Conservation (phyloP, 2,329 filamentous ascomycete genomes). For the Colletotrichum australisinense region DNA sequence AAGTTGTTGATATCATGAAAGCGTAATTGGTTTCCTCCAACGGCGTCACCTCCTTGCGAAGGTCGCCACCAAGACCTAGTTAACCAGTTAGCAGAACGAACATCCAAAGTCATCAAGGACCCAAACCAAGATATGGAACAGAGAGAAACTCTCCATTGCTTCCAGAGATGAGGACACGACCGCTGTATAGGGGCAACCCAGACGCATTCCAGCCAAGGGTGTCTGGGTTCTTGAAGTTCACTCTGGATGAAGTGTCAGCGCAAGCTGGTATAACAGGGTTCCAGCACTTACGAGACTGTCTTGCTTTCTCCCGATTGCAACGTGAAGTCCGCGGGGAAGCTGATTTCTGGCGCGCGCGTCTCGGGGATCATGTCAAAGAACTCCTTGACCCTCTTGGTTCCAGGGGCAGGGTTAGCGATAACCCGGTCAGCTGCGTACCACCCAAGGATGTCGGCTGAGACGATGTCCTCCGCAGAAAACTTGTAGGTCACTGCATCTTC, state of each 20-base stretch:
- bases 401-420: too few relatives aligned
- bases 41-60: conserved; percentile 36
- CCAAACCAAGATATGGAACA: conserved; percentile 46
- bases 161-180: conserved; percentile 44
- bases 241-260: conserved; percentile 37
- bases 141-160: conserved; percentile 47
- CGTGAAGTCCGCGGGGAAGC: conserved; percentile 38
- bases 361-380: conserved; percentile 36
- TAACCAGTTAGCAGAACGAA: too few relatives aligned
- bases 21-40: background rate
- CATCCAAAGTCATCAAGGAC: background rate
- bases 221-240: conserved; percentile 43
- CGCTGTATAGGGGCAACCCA: conserved; percentile 47
- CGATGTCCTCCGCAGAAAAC: conserved; percentile 38
- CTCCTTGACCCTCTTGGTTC: too few relatives aligned
- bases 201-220: conserved; percentile 40
- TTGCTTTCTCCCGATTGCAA: conserved; percentile 41
- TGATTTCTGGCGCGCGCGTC: conserved; percentile 31
- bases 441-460: too few relatives aligned
- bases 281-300: conserved; percentile 33
- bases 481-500: conserved; percentile 47
- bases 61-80: conserved; percentile 37
- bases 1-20: too few relatives aligned
- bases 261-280: too few relatives aligned
- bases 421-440: too few relatives aligned